A percentile compares a stretch with the other conserved stretches of the same genome.
These are phyloP conservation scores for Lagenidium giganteum DNA, from an alignment of 352 stramenopile species.

Conservation along the genomic window DNA sequence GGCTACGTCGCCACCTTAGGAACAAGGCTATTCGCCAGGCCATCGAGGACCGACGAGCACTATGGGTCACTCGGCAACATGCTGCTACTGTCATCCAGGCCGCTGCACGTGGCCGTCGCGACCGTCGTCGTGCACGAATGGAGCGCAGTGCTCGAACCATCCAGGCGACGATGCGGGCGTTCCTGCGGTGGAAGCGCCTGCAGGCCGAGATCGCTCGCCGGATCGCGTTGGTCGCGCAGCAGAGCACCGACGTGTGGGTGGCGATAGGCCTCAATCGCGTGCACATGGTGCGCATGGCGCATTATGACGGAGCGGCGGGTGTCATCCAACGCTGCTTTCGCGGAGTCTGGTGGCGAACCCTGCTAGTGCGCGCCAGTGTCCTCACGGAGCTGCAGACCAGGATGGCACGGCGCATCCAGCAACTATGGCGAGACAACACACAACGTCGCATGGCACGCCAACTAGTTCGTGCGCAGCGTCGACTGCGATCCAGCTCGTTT, in stretches of 20 bases:
- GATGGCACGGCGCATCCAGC: slow-evolving; percentile 63
- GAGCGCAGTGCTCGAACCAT: slow-evolving; percentile 44
- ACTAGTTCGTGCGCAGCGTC: slow-evolving; percentile 41
- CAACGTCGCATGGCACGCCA: slow-evolving; percentile 40
- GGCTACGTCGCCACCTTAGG: slow-evolving; percentile 44
- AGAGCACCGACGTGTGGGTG: slow-evolving; percentile 20
- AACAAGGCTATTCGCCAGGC: slow-evolving; percentile 10
- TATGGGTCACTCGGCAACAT: slow-evolving; percentile 20
- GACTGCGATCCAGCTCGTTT: slow-evolving; percentile 54
- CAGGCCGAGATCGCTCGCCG: slow-evolving; percentile 25
- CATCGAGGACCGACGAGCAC: slow-evolving; percentile 4
- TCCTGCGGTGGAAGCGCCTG: slow-evolving; percentile 34
- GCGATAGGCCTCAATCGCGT: slow-evolving; percentile 15
- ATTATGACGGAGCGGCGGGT: slow-evolving; percentile 36
- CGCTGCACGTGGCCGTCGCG: slow-evolving; percentile 39
- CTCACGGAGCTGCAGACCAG: slow-evolving; percentile 25
- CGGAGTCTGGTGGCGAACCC: slow-evolving; percentile 28
- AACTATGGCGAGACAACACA: slow-evolving; percentile 46
- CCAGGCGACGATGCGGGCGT: slow-evolving; percentile 30
- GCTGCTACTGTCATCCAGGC: slow-evolving; percentile 48
- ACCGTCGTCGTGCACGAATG: slow-evolving; percentile 21
- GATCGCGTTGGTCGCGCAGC: slow-evolving; percentile 21
- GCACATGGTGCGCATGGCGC: slow-evolving; percentile 21
- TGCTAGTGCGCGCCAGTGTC: slow-evolving; percentile 29
- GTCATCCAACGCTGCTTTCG: slow-evolving; percentile 53